Conservation (phyloP, 2,329 filamentous ascomycete genomes). For the Pseudogymnoascus sp. region DNA sequence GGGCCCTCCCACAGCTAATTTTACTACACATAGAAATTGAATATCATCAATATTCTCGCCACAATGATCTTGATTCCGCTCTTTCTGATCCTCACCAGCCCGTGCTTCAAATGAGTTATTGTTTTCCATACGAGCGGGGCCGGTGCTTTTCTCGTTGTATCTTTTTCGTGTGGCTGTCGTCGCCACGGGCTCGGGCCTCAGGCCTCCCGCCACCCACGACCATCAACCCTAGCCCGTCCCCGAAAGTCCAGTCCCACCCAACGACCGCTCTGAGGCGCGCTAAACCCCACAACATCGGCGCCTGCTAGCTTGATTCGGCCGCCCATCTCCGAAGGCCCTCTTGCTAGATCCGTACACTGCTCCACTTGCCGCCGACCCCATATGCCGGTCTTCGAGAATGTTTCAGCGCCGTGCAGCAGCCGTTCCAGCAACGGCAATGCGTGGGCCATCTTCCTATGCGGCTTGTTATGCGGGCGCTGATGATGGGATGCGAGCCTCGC, state of each 20-base stretch:
- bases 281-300: constrained; percentile 7
- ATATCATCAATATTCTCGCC: background rate
- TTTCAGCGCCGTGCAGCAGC: background rate
- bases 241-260: background rate
- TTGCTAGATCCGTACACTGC: background rate
- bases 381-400: constrained; percentile 5
- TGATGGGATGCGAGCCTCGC: background rate
- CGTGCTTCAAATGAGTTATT: background rate
- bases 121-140: background rate
- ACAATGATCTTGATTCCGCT: background rate
- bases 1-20: constrained; percentile 3
- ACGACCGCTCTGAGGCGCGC: background rate
- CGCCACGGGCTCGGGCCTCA: constrained; percentile 2
- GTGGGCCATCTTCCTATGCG: background rate
- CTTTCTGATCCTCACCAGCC: background rate
- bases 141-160: constrained; percentile 5
- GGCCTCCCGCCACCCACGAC: background rate
- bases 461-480: background rate
- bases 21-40: background rate
- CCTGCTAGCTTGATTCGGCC: constrained; percentile 3
- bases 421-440: constrained; percentile 1
- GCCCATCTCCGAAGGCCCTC: constrained; percentile 4
- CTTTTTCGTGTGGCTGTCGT: background rate
- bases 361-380: constrained; percentile 2
- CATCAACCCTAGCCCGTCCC: background rate